These are phyloP conservation scores for Talaromyces liani DNA, from an alignment of 495 filamentous ascomycete genomes.

Conservation along the genomic window DNA sequence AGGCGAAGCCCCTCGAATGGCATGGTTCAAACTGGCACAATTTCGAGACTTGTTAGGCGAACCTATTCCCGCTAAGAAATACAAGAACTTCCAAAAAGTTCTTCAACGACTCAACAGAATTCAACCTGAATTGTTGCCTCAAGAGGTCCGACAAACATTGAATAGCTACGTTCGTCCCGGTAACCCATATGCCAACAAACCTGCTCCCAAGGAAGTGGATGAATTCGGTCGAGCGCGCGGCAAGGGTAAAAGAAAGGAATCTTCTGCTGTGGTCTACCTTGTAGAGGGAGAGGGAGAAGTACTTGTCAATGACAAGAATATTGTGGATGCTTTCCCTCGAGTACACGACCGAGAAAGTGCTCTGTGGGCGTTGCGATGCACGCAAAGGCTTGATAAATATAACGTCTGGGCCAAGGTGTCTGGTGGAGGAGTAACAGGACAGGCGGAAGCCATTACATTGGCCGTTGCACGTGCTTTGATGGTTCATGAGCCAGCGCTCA, in stretches of 20 bases:
- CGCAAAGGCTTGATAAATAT: conserved; percentile 86
- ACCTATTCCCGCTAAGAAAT: conserved; percentile 69
- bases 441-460: conserved; percentile 91
- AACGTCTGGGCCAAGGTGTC: conserved; percentile 82
- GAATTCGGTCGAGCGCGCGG: conserved; percentile 67
- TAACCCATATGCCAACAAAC: conserved; percentile 56
- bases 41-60: conserved; percentile 72
- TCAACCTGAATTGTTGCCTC: conserved; percentile 68
- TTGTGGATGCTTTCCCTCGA: conserved; percentile 72
- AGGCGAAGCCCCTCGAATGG: conserved; percentile 61
- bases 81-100: conserved; percentile 63
- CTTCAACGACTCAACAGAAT: conserved; percentile 80
- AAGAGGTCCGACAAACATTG: conserved; percentile 56
- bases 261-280: conserved; percentile 72
- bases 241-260: conserved; percentile 77
- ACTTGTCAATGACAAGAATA: conserved; percentile 75
- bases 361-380: conserved; percentile 78
- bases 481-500: conserved; percentile 84
- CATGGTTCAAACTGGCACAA: conserved; percentile 75
- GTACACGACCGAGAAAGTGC: conserved; percentile 94
- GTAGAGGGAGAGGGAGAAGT: conserved; percentile 91
- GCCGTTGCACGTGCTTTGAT: conserved; percentile 83
- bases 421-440: conserved; percentile 87
- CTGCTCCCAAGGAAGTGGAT: conserved; percentile 55
- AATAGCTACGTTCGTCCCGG: conserved; percentile 64